Base-by-base conservation (phyloP, 352 stramenopile genomes). In the Phytophthora fragariaefolia region DNA sequence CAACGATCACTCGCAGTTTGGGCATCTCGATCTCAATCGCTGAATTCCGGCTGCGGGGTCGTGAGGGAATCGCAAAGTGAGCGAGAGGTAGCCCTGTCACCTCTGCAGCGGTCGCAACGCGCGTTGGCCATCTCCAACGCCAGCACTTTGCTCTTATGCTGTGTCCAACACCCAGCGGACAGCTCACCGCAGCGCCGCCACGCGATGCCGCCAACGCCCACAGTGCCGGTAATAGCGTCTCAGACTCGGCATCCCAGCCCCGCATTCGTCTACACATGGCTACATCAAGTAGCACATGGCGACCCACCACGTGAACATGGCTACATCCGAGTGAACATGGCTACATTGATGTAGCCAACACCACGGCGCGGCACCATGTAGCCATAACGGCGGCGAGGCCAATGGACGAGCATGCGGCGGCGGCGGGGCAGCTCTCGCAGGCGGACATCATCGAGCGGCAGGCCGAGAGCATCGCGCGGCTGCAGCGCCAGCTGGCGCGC, bases 401-500 rank as follows among this genome's bases (percentile, higher is more conserved):
- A 43, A 43, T 43, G 34, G 34, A 43, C 13, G 34, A 74, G 30
- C 38, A 53, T n/a, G 57, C 43, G 6, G 63, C 66, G 0, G 71
- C 57, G 23, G 73, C 75, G 24, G 71, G 64, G 24, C 74, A 85
- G 67, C 74, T 89, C 58, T 90, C 83, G 34, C 83, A 92, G 56
- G 69, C 80, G 42, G 69, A 90, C 58, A 92, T 92, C 59, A 92
- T 92, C 65, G 76, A 89, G 66, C 64, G 72, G 5, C 83, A 92
- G 60, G 82, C 81, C 23, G 63, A 85, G 56, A 74, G 59, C 22
- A 88, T 92, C 49, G 78, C 76, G 24, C 68, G 66, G 51, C 75
- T 92, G 6, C 45, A 85, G 59, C 46, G 55, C n/a, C 66, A 85
- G 28, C n/a, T n/a, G n/a, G 77, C 70, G 12, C 54, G 72, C 49